phyloP scores from a whole-genome alignment of 495 filamentous ascomycete genomes.

The Pyronema domesticum region DNA sequence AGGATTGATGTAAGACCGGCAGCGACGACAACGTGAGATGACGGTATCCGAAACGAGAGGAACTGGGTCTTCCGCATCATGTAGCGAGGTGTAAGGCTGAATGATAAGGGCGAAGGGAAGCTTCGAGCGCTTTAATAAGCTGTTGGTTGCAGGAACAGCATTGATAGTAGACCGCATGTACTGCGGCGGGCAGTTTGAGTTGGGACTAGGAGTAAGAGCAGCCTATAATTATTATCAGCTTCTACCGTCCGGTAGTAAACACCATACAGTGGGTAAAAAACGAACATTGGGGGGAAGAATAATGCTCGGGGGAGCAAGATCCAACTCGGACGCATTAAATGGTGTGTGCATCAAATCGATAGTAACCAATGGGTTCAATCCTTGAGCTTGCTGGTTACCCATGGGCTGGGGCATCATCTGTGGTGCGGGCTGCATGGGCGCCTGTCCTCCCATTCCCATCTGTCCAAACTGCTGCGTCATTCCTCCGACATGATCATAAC shows the following conservation, averaged over 20 bases:
- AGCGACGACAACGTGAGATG: constrained; percentile 86
- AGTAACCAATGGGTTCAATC: constrained; percentile 76
- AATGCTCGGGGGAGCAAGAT: constrained; percentile 80
- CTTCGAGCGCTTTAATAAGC: constrained; percentile 85
- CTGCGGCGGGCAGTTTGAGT: constrained; percentile 83
- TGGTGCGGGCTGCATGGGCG: constrained; percentile 25
- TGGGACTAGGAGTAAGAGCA: constrained; percentile 77
- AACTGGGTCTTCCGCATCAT: constrained; percentile 77
- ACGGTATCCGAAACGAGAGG: constrained; percentile 92
- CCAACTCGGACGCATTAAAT: constrained; percentile 82
- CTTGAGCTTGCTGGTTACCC: constrained; percentile 35
- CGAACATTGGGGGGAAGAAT: constrained; percentile 81
- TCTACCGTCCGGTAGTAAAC: constrained; percentile 3
- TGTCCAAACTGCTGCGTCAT: constrained; percentile 70
- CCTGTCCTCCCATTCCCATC: constrained; percentile 50
- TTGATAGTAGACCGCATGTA: constrained; percentile 93
- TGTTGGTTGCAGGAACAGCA: constrained; percentile 75
- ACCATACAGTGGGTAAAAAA: constrained; percentile 18
- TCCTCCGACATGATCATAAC: constrained; percentile 37
- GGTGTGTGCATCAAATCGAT: constrained; percentile 82
- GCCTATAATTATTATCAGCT: constrained; percentile 38
- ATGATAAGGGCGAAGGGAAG: constrained; percentile 91
- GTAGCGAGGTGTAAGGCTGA: constrained; percentile 82
- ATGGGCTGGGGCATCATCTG: constrained; percentile 36
- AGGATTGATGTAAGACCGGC: constrained; percentile 92